Conservation (phyloP, 192 early-diverging fungal species). For the Martensiomyces pterosporus region DNA sequence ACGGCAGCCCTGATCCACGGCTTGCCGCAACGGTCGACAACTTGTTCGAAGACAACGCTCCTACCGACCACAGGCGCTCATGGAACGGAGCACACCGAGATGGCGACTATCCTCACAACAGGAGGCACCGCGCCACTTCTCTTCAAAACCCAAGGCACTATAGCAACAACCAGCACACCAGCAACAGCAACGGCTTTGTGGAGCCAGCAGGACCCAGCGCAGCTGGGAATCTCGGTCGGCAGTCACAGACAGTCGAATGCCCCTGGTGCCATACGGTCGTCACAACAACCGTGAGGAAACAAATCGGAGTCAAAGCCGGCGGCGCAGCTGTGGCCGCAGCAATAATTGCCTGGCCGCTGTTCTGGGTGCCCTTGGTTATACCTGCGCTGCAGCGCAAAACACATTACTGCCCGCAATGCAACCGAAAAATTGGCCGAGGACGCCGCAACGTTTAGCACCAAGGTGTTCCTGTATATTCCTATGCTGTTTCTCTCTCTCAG, state of each 20-base stretch:
- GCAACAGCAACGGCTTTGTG: conserved; percentile 18
- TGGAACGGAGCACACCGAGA: conserved; percentile 10
- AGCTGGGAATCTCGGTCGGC: conserved; percentile 23
- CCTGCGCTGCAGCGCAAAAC: conserved; percentile 42
- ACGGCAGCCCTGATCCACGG: background rate
- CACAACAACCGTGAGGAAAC: conserved; percentile 17
- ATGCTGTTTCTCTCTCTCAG: too few relatives aligned
- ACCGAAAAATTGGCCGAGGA: conserved; percentile 41
- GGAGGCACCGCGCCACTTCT: background rate
- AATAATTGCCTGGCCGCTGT: conserved; percentile 41
- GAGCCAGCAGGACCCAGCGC: conserved; percentile 29
- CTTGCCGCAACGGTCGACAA: conserved; percentile 6
- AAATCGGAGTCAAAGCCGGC: conserved; percentile 34
- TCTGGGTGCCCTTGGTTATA: conserved; percentile 46
- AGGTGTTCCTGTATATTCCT: too few relatives aligned
- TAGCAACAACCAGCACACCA: conserved; percentile 3
- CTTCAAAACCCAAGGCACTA: conserved; percentile 1
- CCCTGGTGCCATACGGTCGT: conserved; percentile 48
- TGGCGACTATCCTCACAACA: conserved; percentile 5
- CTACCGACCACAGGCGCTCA: conserved; percentile 3
- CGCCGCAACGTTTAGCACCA: conserved; percentile 14
- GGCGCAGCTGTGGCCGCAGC: conserved; percentile 36
- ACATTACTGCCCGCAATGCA: conserved; percentile 47
- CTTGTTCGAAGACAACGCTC: conserved; percentile 11
- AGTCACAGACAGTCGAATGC: conserved; percentile 38